These are phyloP conservation scores for Termitomyces sp. DNA, from an alignment of 768 basidiomycete species.

Conservation along the genomic window DNA sequence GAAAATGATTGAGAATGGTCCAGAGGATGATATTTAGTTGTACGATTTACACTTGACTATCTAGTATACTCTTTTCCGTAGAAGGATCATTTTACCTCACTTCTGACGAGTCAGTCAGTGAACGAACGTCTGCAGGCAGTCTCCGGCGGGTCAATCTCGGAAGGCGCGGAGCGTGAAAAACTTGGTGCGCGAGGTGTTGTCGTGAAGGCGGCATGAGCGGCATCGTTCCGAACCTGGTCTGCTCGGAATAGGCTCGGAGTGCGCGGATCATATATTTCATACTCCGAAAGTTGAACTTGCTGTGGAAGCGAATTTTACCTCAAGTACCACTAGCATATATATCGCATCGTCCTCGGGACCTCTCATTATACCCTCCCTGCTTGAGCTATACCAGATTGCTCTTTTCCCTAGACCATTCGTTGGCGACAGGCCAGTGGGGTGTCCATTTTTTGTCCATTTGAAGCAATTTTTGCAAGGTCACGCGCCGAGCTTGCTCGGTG, in stretches of 20 bases:
- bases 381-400: not conserved
- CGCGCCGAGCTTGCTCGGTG: not conserved
- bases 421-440: not conserved
- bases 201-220: too few relatives aligned
- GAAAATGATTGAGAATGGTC: conserved; percentile 75
- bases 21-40: conserved; percentile 57
- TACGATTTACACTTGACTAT: not conserved
- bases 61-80: not conserved
- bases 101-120: too few relatives aligned
- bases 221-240: too few relatives aligned
- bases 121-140: too few relatives aligned
- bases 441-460: not conserved
- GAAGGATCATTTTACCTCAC: not conserved
- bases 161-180: too few relatives aligned
- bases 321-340: conserved; percentile 8
- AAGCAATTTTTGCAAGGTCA: not conserved
- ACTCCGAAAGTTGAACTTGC: not conserved
- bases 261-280: not conserved
- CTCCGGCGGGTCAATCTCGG: too few relatives aligned
- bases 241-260: not conserved
- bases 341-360: conserved; percentile 1
- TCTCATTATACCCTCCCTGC: not conserved
- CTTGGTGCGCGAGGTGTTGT: too few relatives aligned
- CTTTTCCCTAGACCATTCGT: not conserved
- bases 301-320: not conserved